These are phyloP conservation scores for Graphiopsis chlorocephala DNA, from an alignment of 2,329 filamentous ascomycete genomes.

Conservation along the genomic window DNA sequence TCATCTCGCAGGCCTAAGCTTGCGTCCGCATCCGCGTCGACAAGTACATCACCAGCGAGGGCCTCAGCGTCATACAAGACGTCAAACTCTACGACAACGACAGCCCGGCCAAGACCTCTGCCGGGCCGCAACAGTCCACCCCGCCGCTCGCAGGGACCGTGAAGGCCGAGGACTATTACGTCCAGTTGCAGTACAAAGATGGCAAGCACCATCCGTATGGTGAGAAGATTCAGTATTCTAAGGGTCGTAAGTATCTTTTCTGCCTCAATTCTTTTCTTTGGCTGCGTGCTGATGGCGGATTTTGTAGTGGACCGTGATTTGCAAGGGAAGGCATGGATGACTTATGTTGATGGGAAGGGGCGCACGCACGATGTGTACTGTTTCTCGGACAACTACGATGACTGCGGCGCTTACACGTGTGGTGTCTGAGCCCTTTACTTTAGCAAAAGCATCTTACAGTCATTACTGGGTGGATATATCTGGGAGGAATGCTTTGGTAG, in stretches of 20 bases:
- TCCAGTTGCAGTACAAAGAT: neutral
- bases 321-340: neutral
- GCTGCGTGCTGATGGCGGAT: neutral
- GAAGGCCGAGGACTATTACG: neutral
- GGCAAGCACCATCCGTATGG: neutral
- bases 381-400: neutral
- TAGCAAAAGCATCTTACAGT: neutral
- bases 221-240: neutral
- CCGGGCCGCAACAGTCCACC: no score
- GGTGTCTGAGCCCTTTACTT: neutral
- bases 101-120: neutral
- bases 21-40: slow-evolving; percentile 4
- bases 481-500: neutral
- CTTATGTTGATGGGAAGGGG: neutral
- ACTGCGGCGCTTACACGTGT: neutral
- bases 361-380: neutral
- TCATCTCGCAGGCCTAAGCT: neutral
- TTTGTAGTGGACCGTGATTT: neutral
- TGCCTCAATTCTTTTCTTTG: neutral
- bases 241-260: neutral
- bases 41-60: neutral
- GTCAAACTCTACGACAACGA: slow-evolving; percentile 5
- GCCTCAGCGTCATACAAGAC: no score
- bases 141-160: no score
- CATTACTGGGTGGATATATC: neutral